Conservation (phyloP, 495 filamentous ascomycete genomes). For the Gamarada debralockiae region DNA sequence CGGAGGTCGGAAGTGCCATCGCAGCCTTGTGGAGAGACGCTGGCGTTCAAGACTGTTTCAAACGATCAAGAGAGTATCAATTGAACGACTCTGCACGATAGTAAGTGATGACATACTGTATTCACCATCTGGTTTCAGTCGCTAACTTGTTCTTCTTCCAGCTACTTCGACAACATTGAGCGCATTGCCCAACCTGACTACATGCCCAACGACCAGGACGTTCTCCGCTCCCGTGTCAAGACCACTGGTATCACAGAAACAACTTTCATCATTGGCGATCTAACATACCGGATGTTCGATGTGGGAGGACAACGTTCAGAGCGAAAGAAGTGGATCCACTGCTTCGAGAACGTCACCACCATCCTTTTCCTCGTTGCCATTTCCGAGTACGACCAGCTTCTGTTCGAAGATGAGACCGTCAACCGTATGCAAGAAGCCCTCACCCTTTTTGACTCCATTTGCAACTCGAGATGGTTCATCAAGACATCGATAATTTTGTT, state of each 20-base stretch:
- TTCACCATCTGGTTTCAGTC: neutral
- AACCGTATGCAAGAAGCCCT: slow-evolving; percentile 99
- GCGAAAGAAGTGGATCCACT: slow-evolving; percentile 99
- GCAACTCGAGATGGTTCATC: slow-evolving; percentile 98
- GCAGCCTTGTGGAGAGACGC: slow-evolving; percentile 90
- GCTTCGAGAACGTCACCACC: slow-evolving; percentile 98
- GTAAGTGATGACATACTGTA: slow-evolving; percentile 51
- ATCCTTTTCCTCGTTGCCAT: slow-evolving; percentile 99
- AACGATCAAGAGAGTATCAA: slow-evolving; percentile 92
- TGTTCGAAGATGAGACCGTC: slow-evolving; percentile 91
- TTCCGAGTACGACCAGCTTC: slow-evolving; percentile 96
- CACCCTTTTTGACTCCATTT: slow-evolving; percentile 98
- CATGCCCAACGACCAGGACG: slow-evolving; percentile 95
- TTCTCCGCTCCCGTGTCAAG: slow-evolving; percentile 96
- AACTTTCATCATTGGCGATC: slow-evolving; percentile 94
- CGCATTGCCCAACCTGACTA: slow-evolving; percentile 92
- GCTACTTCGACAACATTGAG: slow-evolving; percentile 95
- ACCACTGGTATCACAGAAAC: slow-evolving; percentile 99
- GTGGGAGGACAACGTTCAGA: slow-evolving; percentile 98
- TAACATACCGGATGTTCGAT: slow-evolving; percentile 99
- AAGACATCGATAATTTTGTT: slow-evolving; percentile 99
- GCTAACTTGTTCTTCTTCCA: slow-evolving; percentile 39
- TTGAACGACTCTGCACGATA: slow-evolving; percentile 98
- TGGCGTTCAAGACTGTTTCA: slow-evolving; percentile 94
- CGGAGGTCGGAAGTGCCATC: slow-evolving; percentile 92